A percentile compares a stretch with the other conserved stretches of the same genome.
phyloP scores from a whole-genome alignment of 352 stramenopile species.

The Pythium folliculosum region DNA sequence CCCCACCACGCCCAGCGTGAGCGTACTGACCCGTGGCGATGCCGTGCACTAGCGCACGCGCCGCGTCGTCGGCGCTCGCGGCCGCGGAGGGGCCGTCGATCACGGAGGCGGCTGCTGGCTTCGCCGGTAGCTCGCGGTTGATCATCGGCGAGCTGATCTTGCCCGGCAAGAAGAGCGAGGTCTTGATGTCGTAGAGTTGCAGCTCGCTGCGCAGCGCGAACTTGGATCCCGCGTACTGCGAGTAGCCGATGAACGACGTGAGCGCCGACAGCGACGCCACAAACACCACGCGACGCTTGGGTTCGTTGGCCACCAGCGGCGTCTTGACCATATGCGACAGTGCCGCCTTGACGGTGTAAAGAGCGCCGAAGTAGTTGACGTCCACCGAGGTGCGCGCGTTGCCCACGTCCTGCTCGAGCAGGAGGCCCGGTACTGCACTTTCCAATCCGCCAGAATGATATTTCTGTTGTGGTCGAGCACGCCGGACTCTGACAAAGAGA shows the following conservation, averaged over 20 bases:
- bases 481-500: no score
- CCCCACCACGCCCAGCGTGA: constrained; percentile 56
- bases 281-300: constrained; percentile 55
- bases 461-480: no score
- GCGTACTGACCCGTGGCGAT: constrained; percentile 50
- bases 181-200: constrained; percentile 68
- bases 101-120: constrained; percentile 8
- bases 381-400: constrained; percentile 47
- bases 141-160: constrained; percentile 40
- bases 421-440: constrained; percentile 37
- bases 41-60: constrained; percentile 54
- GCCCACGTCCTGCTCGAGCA: constrained; percentile 56
- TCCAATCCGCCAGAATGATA: no score
- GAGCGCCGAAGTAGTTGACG: constrained; percentile 60
- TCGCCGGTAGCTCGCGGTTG: constrained; percentile 3
- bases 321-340: neutral
- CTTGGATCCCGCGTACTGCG: constrained; percentile 88
- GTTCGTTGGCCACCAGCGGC: constrained; percentile 38
- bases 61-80: constrained; percentile 32
- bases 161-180: constrained; percentile 90
- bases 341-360: constrained; percentile 60
- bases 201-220: constrained; percentile 86
- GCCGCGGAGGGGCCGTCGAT: neutral
- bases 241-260: constrained; percentile 81
- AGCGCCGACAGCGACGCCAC: constrained; percentile 53